These are phyloP conservation scores for Chlorella sp. DNA, from an alignment of 139 green algal species.

Conservation along the genomic window DNA sequence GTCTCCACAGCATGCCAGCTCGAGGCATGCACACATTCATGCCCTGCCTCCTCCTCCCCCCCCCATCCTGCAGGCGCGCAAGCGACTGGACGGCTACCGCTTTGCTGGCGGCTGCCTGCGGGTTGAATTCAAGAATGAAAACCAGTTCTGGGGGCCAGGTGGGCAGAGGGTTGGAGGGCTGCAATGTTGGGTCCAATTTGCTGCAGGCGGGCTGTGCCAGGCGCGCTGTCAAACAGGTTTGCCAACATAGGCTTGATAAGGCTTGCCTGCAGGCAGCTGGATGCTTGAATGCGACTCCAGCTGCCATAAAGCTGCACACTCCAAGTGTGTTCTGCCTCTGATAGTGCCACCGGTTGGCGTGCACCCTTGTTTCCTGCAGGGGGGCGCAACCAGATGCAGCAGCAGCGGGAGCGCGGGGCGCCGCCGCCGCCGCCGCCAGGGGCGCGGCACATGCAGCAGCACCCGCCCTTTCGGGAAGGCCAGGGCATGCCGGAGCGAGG, in stretches of 20 bases:
- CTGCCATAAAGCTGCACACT: too few species aligned
- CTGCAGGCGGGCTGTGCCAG: neutral
- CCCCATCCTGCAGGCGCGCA: conserved; percentile 8
- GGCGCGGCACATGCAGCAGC: neutral
- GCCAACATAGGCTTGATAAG: neutral
- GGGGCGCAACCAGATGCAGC: neutral
- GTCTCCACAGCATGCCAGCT: too few species aligned
- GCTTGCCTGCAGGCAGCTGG: too few species aligned
- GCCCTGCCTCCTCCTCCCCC: neutral
- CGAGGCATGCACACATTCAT: neutral
- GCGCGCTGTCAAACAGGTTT: neutral
- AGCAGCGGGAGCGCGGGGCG: neutral
- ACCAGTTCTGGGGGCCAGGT: conserved; percentile 33
- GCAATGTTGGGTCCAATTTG: neutral
- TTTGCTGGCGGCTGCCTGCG: conserved; percentile 5
- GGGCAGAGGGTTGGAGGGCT: neutral
- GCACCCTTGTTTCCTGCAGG: neutral
- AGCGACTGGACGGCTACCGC: conserved; percentile 31
- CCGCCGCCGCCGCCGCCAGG: neutral
- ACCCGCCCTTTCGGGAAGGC: conserved; percentile 28
- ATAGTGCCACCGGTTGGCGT: neutral
- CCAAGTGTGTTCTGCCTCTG: neutral
- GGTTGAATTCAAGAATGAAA: conserved; percentile 48
- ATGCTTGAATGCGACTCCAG: neutral
- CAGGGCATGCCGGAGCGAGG: neutral